These are phyloP conservation scores for Colletotrichum zoysiae DNA, from an alignment of 2,329 filamentous ascomycete genomes.

Conservation along the genomic window DNA sequence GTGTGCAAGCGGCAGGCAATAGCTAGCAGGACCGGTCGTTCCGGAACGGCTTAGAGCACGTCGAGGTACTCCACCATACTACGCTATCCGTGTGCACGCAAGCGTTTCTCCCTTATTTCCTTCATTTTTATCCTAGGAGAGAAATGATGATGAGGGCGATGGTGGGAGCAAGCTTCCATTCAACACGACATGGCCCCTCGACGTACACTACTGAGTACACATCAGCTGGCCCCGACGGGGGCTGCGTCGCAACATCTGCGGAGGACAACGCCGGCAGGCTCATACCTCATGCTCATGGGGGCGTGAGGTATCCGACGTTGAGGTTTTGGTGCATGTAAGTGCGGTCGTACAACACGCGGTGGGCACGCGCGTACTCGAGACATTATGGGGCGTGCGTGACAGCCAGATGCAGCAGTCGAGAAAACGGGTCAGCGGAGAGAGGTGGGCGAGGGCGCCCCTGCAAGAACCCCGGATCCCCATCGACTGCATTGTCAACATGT, in stretches of 20 bases:
- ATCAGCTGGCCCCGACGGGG: background rate
- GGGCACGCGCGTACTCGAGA: background rate
- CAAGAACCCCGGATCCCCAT: conserved; percentile 18
- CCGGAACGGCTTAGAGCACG: conserved; percentile 10
- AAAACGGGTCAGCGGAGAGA: background rate
- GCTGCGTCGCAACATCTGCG: background rate
- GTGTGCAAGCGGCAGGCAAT: conserved; percentile 8
- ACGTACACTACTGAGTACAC: background rate
- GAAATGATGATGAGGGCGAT: background rate
- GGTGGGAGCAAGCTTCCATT: conserved; percentile 20
- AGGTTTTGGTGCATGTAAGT: background rate
- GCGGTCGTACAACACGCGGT: background rate
- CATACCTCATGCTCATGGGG: background rate
- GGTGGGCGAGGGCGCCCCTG: background rate
- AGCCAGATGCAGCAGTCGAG: background rate
- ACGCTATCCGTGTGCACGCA: conserved; percentile 10
- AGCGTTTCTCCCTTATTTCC: background rate
- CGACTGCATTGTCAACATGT: conserved; percentile 1
- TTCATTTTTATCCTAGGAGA: background rate
- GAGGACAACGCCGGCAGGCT: background rate
- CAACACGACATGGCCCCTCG: background rate
- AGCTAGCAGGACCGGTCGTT: conserved; percentile 1
- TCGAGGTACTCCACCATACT: background rate
- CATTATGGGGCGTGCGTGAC: background rate
- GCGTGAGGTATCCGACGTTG: background rate